These are phyloP conservation scores for Hyphodiscus sp. DNA, from an alignment of 2,329 filamentous ascomycete genomes.

Conservation along the genomic window DNA sequence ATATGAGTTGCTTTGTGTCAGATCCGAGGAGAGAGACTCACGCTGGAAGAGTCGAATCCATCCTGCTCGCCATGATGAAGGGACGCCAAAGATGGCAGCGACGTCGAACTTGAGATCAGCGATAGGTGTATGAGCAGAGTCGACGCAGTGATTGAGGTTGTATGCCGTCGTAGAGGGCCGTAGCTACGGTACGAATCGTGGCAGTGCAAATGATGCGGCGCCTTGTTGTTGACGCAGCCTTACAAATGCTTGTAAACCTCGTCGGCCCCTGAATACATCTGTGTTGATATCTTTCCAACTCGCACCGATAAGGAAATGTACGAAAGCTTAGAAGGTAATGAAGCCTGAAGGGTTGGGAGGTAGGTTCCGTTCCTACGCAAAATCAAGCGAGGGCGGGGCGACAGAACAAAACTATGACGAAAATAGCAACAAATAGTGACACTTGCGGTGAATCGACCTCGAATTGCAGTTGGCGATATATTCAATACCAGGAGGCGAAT, in stretches of 20 bases:
- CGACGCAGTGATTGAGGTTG: neutral
- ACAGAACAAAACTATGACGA: neutral
- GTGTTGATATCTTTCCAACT: neutral
- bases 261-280: neutral
- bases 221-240: neutral
- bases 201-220: conserved; percentile 17
- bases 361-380: neutral
- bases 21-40: conserved; percentile 37
- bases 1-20: conserved; percentile 12
- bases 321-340: neutral
- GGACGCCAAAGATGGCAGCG: conserved; percentile 27
- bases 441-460: too few species aligned
- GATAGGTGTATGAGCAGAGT: neutral
- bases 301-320: neutral
- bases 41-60: conserved; percentile 57
- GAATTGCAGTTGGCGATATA: too few species aligned
- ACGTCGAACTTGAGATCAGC: conserved; percentile 19
- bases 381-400: neutral
- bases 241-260: neutral
- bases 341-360: neutral
- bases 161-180: conserved; percentile 1
- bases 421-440: neutral
- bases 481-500: neutral
- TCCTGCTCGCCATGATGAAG: conserved; percentile 40
- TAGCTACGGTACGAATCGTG: conserved; percentile 6